A percentile compares a stretch with the other conserved stretches of the same genome.
Evolutionary conservation across 495 filamentous ascomycete species (phyloP).

Genomic region (Trichocladium antarcticum): DNA sequence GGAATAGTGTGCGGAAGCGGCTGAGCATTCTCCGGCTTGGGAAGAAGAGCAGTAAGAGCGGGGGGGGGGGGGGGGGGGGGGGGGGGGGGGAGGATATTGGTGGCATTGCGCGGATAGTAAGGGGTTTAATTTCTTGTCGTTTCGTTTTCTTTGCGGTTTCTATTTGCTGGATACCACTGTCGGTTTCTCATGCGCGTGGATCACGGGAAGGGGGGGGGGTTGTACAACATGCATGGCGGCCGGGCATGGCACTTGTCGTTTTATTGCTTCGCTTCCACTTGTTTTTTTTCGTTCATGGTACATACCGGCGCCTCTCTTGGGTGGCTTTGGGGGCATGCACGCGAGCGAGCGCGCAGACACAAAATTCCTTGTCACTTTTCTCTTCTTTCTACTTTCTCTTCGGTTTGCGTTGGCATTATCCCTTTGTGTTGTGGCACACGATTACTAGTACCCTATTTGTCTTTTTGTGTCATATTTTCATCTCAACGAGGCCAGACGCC

Average conservation of each 20-base stretch:
- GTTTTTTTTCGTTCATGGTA: background rate
- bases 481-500: background rate
- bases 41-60: conserved; percentile 42
- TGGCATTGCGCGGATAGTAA: too few species aligned
- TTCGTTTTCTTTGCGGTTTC: background rate
- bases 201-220: too few species aligned
- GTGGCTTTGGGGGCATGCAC: background rate
- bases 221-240: too few species aligned
- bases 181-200: too few species aligned
- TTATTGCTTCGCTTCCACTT: background rate
- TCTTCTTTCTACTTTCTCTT: background rate
- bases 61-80: conserved; percentile 24
- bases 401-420: background rate
- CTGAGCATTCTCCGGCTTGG: conserved; percentile 57
- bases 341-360: background rate
- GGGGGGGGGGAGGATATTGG: conserved; percentile 33
- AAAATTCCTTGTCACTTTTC: background rate
- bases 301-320: background rate
- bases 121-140: background rate
- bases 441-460: background rate
- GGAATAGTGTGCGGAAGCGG: conserved; percentile 51
- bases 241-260: background rate
- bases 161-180: too few species aligned
- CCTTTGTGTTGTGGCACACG: background rate
- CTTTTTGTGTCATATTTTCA: background rate